Percentiles rank a stretch among this genome's conserved stretches.
Evolutionary conservation across 2,329 filamentous ascomycete genomes (phyloP).

Genomic region (Gaeumannomyces tritici): DNA sequence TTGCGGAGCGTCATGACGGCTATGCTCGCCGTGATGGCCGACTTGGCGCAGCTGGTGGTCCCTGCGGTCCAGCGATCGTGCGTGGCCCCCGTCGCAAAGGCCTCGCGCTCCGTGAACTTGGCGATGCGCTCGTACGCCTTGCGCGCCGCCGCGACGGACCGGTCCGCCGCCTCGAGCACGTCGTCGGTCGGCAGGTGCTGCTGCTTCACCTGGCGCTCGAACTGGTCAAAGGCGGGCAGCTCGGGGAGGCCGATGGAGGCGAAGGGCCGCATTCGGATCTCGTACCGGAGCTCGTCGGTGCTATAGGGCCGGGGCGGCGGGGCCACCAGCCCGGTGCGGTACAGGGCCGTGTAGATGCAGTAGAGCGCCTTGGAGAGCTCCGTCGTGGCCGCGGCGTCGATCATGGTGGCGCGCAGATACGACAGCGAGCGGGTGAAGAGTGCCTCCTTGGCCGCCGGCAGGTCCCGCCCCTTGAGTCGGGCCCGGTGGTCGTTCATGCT

Average conservation of each 20-base stretch:
- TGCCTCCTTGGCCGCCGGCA: conserved; percentile 23
- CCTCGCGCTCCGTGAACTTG: conserved; percentile 38
- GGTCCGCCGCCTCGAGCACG: conserved; percentile 35
- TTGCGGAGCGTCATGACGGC: conserved; percentile 52
- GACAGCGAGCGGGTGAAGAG: conserved; percentile 39
- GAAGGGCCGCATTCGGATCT: conserved; percentile 82
- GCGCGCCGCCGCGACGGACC: conserved; percentile 35
- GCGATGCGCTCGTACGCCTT: conserved; percentile 47
- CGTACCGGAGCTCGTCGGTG: conserved; percentile 60
- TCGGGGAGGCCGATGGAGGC: conserved; percentile 57
- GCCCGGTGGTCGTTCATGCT: conserved; percentile 22
- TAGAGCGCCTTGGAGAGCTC: conserved; percentile 45
- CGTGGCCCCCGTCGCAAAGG: conserved; percentile 41
- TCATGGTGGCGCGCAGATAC: conserved; percentile 49
- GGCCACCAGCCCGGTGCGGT: conserved; percentile 46
- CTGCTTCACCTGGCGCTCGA: conserved; percentile 33
- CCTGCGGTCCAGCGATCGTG: conserved; percentile 53
- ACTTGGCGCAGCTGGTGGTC: conserved; percentile 51
- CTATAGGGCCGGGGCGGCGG: conserved; percentile 52
- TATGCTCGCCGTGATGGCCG: conserved; percentile 62
- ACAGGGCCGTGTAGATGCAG: conserved; percentile 57
- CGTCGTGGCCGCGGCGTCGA: conserved; percentile 56
- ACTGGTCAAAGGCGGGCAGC: conserved; percentile 55
- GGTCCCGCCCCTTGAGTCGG: conserved; percentile 4
- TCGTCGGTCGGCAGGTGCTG: conserved; percentile 22